A percentile compares a stretch with the other conserved stretches of the same genome.
Evolutionary conservation across 345 rosid species (phyloP).

Genomic region (Hibiscus trionum): DNA sequence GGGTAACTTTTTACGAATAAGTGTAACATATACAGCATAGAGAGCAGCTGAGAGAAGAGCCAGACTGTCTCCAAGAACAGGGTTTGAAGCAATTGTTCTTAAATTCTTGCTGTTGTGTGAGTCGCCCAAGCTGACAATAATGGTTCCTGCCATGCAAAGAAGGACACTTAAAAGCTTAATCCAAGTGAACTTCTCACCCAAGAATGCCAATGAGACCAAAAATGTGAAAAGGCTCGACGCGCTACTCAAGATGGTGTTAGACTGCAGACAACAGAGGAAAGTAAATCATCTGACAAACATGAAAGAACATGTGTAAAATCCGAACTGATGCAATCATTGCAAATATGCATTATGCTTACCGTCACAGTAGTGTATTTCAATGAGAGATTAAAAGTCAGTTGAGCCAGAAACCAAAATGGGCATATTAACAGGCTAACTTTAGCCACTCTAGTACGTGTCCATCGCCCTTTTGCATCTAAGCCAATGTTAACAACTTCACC

Average conservation of each 20-base stretch:
- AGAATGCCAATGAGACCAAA: constrained; percentile 61
- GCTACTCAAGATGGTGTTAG: constrained; percentile 90
- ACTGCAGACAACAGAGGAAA: constrained; percentile 41
- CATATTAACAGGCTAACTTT: constrained; percentile 71
- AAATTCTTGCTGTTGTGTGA: constrained; percentile 50
- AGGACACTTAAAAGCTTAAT: constrained; percentile 79
- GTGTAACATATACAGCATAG: constrained; percentile 79
- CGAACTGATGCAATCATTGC: neutral
- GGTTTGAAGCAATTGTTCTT: constrained; percentile 46
- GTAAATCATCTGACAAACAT: constrained; percentile 4
- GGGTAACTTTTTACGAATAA: constrained; percentile 72
- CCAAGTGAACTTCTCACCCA: constrained; percentile 91
- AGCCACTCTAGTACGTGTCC: constrained; percentile 82
- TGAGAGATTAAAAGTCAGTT: constrained; percentile 82
- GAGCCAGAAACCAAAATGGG: constrained; percentile 95
- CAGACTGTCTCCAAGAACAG: constrained; percentile 73
- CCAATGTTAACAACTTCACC: constrained; percentile 19
- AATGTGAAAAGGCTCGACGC: constrained; percentile 88
- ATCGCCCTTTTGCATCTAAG: constrained; percentile 72
- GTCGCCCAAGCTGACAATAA: constrained; percentile 86
- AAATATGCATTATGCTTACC: constrained; percentile 32
- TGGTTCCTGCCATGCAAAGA: constrained; percentile 90
- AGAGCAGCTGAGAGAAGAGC: constrained; percentile 72
- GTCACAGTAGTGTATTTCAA: constrained; percentile 88
- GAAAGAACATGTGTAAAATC: neutral